phyloP scores from a whole-genome alignment of 2,329 filamentous ascomycete species.

The Biscogniauxia sp. region DNA sequence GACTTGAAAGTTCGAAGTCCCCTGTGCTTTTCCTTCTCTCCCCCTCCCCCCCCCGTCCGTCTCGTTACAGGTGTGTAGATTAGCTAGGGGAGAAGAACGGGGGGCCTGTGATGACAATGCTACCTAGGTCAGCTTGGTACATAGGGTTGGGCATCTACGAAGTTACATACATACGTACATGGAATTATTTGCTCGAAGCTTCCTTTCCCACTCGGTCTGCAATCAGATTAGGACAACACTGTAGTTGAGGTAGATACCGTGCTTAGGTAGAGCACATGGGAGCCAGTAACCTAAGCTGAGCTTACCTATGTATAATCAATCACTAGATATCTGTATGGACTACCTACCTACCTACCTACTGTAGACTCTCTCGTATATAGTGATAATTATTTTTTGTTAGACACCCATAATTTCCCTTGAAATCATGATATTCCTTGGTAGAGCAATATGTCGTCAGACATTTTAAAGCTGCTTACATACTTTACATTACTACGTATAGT shows the following conservation, averaged over 20 bases:
- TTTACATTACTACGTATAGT: no score
- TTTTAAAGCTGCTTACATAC: no score
- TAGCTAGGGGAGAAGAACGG: not conserved
- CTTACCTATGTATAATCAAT: not conserved
- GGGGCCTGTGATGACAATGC: not conserved
- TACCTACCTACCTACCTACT: not conserved
- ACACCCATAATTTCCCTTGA: no score
- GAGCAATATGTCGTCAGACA: no score
- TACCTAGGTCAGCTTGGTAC: not conserved
- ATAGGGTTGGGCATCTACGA: not conserved
- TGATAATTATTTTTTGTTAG: no score
- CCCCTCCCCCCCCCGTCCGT: not conserved
- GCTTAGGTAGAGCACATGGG: not conserved
- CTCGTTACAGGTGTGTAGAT: not conserved
- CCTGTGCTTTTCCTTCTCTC: not conserved
- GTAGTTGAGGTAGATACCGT: not conserved
- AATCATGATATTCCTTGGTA: no score
- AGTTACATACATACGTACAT: not conserved
- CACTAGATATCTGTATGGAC: not conserved
- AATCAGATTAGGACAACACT: not conserved
- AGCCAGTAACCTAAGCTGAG: not conserved
- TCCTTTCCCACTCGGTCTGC: not conserved
- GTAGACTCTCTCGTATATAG: no score
- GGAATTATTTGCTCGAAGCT: not conserved
- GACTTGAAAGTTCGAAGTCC: constrained; percentile 6